phyloP scores from a whole-genome alignment of 768 basidiomycete genomes.

The Sutorius australiensis region DNA sequence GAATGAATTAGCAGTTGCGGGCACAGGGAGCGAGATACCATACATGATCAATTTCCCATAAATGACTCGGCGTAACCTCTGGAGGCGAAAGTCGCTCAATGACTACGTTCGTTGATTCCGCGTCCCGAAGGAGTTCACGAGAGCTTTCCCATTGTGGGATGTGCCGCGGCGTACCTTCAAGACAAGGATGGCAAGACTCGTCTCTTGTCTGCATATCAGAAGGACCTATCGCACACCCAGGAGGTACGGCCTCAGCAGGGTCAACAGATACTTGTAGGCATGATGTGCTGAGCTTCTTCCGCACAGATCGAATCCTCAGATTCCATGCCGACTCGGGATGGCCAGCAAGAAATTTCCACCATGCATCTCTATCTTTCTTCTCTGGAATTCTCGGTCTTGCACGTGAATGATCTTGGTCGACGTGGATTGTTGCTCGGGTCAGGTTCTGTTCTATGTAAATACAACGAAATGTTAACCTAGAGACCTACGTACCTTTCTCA shows the following conservation, averaged over 20 bases:
- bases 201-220: conserved; percentile 1
- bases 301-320: conserved; percentile 26
- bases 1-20: conserved; percentile 10
- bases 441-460: conserved; percentile 50
- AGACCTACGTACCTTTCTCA: conserved; percentile 46
- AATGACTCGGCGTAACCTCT: conserved; percentile 55
- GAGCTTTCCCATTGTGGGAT: neutral
- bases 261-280: conserved; percentile 36
- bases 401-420: conserved; percentile 5
- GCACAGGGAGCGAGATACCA: conserved; percentile 11
- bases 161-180: neutral
- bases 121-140: neutral
- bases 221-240: neutral
- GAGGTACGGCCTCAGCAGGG: conserved; percentile 3
- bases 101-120: neutral
- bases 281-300: conserved; percentile 9
- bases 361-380: conserved; percentile 65
- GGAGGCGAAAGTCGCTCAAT: conserved; percentile 33
- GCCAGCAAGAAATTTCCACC: conserved; percentile 79
- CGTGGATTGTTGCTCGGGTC: conserved; percentile 52
- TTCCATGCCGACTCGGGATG: conserved; percentile 67
- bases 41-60: conserved; percentile 68
- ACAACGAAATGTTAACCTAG: neutral
- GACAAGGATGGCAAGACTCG: neutral
- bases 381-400: conserved; percentile 51